These are phyloP conservation scores for Cytospora chrysosperma DNA, from an alignment of 2,329 filamentous ascomycete species.

Conservation along the genomic window DNA sequence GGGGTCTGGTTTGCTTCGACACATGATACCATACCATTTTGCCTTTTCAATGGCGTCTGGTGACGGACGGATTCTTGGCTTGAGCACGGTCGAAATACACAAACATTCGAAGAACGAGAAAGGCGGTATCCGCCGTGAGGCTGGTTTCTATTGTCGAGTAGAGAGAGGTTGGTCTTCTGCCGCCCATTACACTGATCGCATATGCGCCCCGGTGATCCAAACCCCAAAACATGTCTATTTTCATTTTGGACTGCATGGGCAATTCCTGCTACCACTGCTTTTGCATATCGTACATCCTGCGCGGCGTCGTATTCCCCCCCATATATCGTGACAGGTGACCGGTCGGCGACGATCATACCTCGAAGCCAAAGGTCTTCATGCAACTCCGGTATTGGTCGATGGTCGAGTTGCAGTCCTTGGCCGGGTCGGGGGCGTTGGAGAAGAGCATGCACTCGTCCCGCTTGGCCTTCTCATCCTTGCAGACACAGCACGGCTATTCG, in stretches of 20 bases:
- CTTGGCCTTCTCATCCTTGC: slow-evolving; percentile 87
- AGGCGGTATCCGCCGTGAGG: neutral
- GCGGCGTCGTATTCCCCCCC: neutral
- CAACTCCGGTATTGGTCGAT: slow-evolving; percentile 86
- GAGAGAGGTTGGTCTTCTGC: slow-evolving; percentile 8
- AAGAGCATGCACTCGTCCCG: slow-evolving; percentile 99
- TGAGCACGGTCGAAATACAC: neutral
- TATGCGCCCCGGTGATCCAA: slow-evolving; percentile 1
- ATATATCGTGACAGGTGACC: slow-evolving; percentile 13
- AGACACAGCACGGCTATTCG: slow-evolving; percentile 91
- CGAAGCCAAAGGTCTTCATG: slow-evolving; percentile 93
- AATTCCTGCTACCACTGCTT: neutral
- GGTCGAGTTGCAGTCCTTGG: slow-evolving; percentile 76
- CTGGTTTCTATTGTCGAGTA: slow-evolving; percentile 2
- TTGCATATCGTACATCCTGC: slow-evolving; percentile 22
- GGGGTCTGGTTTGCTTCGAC: neutral
- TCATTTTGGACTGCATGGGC: too few species aligned
- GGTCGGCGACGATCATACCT: slow-evolving; percentile 45
- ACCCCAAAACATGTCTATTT: too few species aligned
- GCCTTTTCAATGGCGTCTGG: neutral
- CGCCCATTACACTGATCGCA: slow-evolving; percentile 1
- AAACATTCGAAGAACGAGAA: neutral
- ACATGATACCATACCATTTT: neutral
- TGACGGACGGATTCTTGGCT: neutral
- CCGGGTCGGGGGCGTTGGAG: slow-evolving; percentile 78